A percentile compares a stretch with the other conserved stretches of the same genome.
Evolutionary conservation across 306 rosid species (phyloP).

Genomic region (Prunus mongolica): DNA sequence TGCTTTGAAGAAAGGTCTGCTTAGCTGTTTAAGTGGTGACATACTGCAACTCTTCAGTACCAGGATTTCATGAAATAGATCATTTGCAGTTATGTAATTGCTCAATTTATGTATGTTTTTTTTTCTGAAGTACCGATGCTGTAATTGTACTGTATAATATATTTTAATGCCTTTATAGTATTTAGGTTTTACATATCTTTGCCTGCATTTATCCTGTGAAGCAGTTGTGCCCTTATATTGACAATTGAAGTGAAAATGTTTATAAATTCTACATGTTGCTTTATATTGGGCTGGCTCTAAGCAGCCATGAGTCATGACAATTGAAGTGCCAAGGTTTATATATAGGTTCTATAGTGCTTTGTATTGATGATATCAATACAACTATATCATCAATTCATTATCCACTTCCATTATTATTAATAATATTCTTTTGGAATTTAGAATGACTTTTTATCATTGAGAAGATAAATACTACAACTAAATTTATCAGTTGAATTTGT

Average conservation of each 20-base stretch:
- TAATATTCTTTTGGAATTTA: too few species aligned
- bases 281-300: too few species aligned
- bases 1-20: conserved; percentile 37
- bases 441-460: too few species aligned
- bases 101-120: not conserved
- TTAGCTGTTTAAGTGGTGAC: conserved; percentile 58
- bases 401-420: too few species aligned
- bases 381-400: too few species aligned
- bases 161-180: not conserved
- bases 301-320: too few species aligned
- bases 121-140: not conserved
- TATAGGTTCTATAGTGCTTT: too few species aligned
- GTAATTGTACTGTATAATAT: not conserved
- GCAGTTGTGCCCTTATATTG: not conserved
- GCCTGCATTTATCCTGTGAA: not conserved
- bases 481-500: too few species aligned
- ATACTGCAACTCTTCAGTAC: conserved; percentile 55
- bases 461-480: too few species aligned
- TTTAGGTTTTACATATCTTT: not conserved
- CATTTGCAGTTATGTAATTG: not conserved
- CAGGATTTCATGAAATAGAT: conserved; percentile 33
- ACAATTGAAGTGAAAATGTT: not conserved
- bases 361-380: too few species aligned
- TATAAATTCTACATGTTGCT: not conserved
- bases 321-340: too few species aligned